Percentiles rank a stretch among this genome's conserved stretches.
These are phyloP conservation scores for Bretschneidera sinensis DNA, from an alignment of 345 rosid genomes.

Conservation along the genomic window DNA sequence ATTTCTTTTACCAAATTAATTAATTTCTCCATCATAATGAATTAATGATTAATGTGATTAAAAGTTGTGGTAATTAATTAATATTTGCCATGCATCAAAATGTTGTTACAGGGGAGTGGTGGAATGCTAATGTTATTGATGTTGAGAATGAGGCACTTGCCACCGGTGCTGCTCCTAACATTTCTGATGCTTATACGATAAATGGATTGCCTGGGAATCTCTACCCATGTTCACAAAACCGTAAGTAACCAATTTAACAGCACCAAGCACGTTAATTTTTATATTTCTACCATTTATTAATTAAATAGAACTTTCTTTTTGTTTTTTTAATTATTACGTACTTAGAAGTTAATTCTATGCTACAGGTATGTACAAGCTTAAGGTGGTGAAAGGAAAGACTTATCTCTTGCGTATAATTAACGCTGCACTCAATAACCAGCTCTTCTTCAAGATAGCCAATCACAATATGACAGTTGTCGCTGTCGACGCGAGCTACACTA, in stretches of 20 bases:
- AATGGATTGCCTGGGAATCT: slow-evolving; percentile 89
- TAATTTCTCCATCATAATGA: no score
- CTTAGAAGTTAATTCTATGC: not conserved
- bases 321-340: not conserved
- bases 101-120: slow-evolving; percentile 69
- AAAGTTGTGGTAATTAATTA: no score
- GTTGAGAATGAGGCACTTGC: slow-evolving; percentile 50
- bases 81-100: not conserved
- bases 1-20: no score
- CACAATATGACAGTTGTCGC: slow-evolving; percentile 78
- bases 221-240: slow-evolving; percentile 61
- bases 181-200: slow-evolving; percentile 77
- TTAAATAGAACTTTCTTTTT: not conserved
- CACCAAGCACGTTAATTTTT: no score
- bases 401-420: slow-evolving; percentile 81
- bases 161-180: slow-evolving; percentile 49
- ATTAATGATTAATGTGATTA: no score
- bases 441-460: slow-evolving; percentile 82
- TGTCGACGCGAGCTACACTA: slow-evolving; percentile 64
- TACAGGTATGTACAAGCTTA: slow-evolving; percentile 50
- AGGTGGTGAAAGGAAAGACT: slow-evolving; percentile 57
- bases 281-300: not conserved
- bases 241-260: slow-evolving; percentile 27
- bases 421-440: slow-evolving; percentile 78
- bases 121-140: slow-evolving; percentile 73